Conservation (phyloP, 805 yeast genomes). For the Metschnikowia santaceciliae region DNA sequence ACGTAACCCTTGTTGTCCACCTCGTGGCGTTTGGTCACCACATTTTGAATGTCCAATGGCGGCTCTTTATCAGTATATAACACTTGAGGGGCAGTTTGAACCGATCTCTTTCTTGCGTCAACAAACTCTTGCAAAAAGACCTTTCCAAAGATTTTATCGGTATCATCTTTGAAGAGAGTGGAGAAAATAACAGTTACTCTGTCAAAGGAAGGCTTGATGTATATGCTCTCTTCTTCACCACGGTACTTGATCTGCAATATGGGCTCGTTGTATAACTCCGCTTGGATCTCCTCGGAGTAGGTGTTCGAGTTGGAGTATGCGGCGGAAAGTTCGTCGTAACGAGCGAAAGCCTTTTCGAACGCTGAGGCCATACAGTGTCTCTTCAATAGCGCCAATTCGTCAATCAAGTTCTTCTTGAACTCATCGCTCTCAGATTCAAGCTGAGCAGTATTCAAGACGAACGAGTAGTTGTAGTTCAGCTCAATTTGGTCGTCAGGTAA, state of each 20-base stretch:
- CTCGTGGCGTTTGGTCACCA: slow-evolving; percentile 42
- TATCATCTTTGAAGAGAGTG: slow-evolving; percentile 92
- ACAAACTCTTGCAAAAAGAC: slow-evolving; percentile 91
- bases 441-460: slow-evolving; percentile 57
- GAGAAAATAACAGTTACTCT: slow-evolving; percentile 96
- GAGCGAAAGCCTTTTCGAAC: slow-evolving; percentile 76
- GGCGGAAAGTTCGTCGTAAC: slow-evolving; percentile 67
- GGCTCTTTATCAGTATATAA: slow-evolving; percentile 84
- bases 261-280: slow-evolving; percentile 46
- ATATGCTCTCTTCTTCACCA: slow-evolving; percentile 82
- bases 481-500: slow-evolving; percentile 46
- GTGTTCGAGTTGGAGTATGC: slow-evolving; percentile 40
- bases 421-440: slow-evolving; percentile 40
- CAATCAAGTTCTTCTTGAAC: slow-evolving; percentile 48
- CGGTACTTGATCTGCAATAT: slow-evolving; percentile 78
- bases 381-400: slow-evolving; percentile 69
- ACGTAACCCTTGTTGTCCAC: slow-evolving; percentile 49
- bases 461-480: slow-evolving; percentile 75
- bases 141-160: slow-evolving; percentile 87
- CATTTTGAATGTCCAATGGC: slow-evolving; percentile 67
- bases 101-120: slow-evolving; percentile 91
- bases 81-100: slow-evolving; percentile 98
- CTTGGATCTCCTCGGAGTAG: slow-evolving; percentile 42
- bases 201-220: slow-evolving; percentile 86
- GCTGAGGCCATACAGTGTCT: slow-evolving; percentile 91